Evolutionary conservation across 805 yeast genomes (phyloP), one percentile per base, ranked within the genome.

Genomic region (Candida sonorensis): DNA sequence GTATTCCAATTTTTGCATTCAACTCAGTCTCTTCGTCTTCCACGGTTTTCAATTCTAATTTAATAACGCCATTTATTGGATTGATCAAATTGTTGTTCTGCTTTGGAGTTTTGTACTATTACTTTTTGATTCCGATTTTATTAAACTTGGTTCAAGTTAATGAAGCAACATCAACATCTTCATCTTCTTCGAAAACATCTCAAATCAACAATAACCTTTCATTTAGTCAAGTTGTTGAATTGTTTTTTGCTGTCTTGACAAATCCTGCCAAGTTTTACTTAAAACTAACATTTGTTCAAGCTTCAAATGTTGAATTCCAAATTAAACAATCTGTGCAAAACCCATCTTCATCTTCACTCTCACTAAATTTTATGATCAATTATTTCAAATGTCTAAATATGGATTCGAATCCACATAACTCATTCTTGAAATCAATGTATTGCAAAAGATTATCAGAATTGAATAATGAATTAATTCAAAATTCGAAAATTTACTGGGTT

Each of bases 1-100:
- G 59, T 3, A 32, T 57, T 23, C 62, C 62, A 7, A 42, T 55
- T 14, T 39, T 55, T 24, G 43, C 52, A 4, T 42, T 51, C 29
- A 47, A 44, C 25, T 36, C 51, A 4, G 30, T 46, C 2, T 27
- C 37, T 6, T 34, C 51, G 4, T 25, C 46, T 5, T 29, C 48
- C 13, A 29, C 44, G 6, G 19, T 42, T 3, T 42, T 51, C 30
- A 45, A 44, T 27, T 21, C 38, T 2, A 30, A 21, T 14, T 21
- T 50, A 29, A 21, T 46, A 9, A 45, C 39, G 25, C 57, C 57
- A 10, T 44, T 55, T 22, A 27, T 46, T 11, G 62, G 62, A 2
- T 28, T 54, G 7, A 19, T 50, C 22, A 57, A 56, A 35, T 33
- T 55, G 5, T 8, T 41, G 2, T 16, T 52, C 9, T 47, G 49